A percentile compares a stretch with the other conserved stretches of the same genome.
Conservation (phyloP, 169 alveolate species). For the Babesia divergens region DNA sequence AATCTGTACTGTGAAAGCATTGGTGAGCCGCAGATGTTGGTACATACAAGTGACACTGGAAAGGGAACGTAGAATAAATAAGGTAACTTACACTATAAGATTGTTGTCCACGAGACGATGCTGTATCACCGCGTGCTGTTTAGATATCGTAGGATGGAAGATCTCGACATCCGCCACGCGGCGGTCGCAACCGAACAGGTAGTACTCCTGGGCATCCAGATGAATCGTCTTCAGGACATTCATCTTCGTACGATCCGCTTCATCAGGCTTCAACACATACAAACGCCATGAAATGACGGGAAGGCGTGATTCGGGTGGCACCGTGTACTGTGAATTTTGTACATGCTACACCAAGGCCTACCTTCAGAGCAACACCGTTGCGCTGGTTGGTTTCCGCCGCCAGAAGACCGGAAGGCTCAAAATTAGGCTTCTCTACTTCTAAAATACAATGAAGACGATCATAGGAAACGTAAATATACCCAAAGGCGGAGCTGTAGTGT, state of each 20-base stretch:
- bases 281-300: constrained; percentile 82
- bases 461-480: background rate
- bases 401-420: constrained; percentile 87
- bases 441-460: background rate
- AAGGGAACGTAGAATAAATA: too few relatives aligned
- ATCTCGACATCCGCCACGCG: constrained; percentile 87
- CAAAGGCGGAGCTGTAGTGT: background rate
- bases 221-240: constrained; percentile 69
- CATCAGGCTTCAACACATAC: constrained; percentile 74
- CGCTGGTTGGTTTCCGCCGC: constrained; percentile 74
- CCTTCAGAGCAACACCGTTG: constrained; percentile 77
- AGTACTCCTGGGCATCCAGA: constrained; percentile 71
- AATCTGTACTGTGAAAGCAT: too few relatives aligned
- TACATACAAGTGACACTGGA: too few relatives aligned
- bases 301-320: constrained; percentile 76
- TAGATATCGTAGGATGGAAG: constrained; percentile 84
- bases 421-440: constrained; percentile 65
- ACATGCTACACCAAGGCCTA: background rate
- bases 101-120: constrained; percentile 77
- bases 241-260: constrained; percentile 1
- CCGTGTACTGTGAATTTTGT: constrained; percentile 69
- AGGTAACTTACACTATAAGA: constrained; percentile 6
- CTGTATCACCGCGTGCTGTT: constrained; percentile 97
- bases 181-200: constrained; percentile 90
- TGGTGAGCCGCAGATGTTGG: too few relatives aligned